phyloP scores from a whole-genome alignment of 805 yeast genomes.

The Grigorovia yakushimaensis region DNA sequence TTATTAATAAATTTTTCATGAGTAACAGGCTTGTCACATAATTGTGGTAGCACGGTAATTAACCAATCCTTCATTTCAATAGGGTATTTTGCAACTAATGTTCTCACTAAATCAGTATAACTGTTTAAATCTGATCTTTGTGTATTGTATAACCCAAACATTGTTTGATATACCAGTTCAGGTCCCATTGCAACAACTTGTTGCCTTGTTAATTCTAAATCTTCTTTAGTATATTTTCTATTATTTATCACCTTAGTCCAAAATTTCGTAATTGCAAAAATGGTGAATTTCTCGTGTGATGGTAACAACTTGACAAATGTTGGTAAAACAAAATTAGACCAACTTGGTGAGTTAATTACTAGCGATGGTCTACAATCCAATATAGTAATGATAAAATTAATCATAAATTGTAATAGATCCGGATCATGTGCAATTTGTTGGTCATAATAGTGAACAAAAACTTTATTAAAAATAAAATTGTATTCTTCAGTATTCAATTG shows the following conservation, averaged over 20 bases:
- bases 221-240: conserved; percentile 37
- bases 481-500: conserved; percentile 27
- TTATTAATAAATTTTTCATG: conserved; percentile 44
- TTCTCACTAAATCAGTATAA: conserved; percentile 44
- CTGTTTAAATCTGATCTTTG: conserved; percentile 52
- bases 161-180: conserved; percentile 23
- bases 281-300: conserved; percentile 41
- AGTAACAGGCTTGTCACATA: conserved; percentile 22
- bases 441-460: conserved; percentile 31
- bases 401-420: conserved; percentile 44
- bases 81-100: conserved; percentile 41
- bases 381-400: conserved; percentile 42
- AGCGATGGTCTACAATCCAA: conserved; percentile 42
- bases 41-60: conserved; percentile 16
- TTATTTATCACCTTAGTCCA: conserved; percentile 41
- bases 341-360: conserved; percentile 28
- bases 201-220: conserved; percentile 29
- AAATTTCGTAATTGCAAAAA: conserved; percentile 42
- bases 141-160: conserved; percentile 39
- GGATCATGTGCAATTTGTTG: conserved; percentile 41
- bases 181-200: conserved; percentile 21
- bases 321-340: conserved; percentile 21
- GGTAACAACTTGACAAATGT: conserved; percentile 26
- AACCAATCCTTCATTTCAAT: conserved; percentile 43
- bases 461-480: conserved; percentile 29